phyloP scores from a whole-genome alignment of 139 green algal species.

The Haematococcus sp. region DNA sequence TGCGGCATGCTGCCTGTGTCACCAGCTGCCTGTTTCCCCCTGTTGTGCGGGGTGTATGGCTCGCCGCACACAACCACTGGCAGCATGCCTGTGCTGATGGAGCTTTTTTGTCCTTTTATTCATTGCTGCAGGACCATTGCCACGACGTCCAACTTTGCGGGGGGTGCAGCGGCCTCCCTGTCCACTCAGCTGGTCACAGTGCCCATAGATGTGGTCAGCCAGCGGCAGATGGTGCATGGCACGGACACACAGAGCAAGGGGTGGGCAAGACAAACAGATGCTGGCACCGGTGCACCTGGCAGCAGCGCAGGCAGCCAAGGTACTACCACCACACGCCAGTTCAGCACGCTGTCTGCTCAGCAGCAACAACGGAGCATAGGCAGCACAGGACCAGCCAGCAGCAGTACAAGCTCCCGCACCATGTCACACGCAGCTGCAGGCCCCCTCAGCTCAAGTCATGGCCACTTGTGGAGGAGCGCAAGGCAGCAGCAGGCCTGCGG shows the following conservation, averaged over 20 bases:
- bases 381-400: neutral
- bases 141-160: constrained; percentile 59
- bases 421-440: neutral
- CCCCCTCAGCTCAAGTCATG: neutral
- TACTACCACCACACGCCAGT: neutral
- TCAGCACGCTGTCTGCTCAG: neutral
- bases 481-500: too few species aligned
- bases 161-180: constrained; percentile 64
- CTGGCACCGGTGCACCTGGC: neutral
- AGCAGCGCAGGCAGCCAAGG: constrained; percentile 14
- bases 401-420: neutral
- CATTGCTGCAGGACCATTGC: too few species aligned
- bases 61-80: too few species aligned
- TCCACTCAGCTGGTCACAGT: constrained; percentile 82
- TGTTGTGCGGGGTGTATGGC: too few species aligned
- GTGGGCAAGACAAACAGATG: neutral
- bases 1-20: too few species aligned
- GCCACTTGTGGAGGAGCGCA: too few species aligned
- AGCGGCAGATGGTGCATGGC: constrained; percentile 54
- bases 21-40: too few species aligned
- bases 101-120: too few species aligned
- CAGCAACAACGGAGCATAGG: neutral
- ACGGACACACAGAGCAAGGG: constrained; percentile 13
- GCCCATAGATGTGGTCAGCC: constrained; percentile 86
- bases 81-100: too few species aligned